Evolutionary conservation across 257 asterid species (phyloP), one percentile per base, ranked within the genome.

Genomic region (Solanum lycopersicoides): DNA sequence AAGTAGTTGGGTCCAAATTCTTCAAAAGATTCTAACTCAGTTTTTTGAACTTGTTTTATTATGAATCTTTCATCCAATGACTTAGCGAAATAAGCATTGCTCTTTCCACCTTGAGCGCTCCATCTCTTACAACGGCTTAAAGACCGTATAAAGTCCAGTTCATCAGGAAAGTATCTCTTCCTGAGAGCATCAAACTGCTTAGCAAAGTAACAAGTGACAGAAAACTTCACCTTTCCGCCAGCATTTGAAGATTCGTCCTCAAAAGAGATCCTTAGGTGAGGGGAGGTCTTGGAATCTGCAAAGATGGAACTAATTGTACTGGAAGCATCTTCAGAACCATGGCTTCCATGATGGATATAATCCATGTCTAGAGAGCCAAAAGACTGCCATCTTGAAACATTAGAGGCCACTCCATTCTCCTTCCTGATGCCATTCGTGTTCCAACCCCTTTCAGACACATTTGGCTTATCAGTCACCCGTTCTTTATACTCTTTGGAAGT

Each of bases 31-130:
- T 96, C 99, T 89, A 96, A 88, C 95, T 97, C 99, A 4, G 98
- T 97, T 87, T 95, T 97, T 0, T 98, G 92, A 16, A 96, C 98
- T 92, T 95, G 99, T 88, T 97, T 97, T 47, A 97, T 92, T 75
- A 97, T 93, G 89, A 97, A 95, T 42, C 99, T 93, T 14, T 94
- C 99, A 86, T 97, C 99, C 66, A 93, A 89, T 6, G 99, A 93
- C 91, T 94, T 95, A 6, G 99, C 99, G 23, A 97, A 97, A 88
- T 93, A 97, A 59, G 94, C 99, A 41, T 95, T 95, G 90, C 99
- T 97, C 91, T 97, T 97, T 69, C 99, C 99, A 3, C 99, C 99
- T 90, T 97, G 98, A 4, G 99, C 98, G 23, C 94, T 91, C 99
- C 99, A 97, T 90, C 93, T 91, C 92, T 68, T 93, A 88, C 98